Conservation (phyloP, 2,329 filamentous ascomycete species). For the Phyllosticta citrichinensis region DNA sequence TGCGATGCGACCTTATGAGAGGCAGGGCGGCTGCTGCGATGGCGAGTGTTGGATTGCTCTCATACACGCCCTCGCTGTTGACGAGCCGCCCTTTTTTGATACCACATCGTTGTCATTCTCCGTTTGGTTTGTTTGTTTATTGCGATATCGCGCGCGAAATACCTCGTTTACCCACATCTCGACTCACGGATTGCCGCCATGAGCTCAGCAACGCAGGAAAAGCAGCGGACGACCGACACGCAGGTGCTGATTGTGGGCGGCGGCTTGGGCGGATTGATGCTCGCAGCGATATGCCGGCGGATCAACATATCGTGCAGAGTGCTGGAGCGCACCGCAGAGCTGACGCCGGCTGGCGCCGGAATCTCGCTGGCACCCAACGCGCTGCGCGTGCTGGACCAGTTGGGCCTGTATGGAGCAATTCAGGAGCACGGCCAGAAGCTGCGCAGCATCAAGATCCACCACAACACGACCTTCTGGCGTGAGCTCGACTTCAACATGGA, state of each 20-base stretch:
- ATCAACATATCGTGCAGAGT: slow-evolving; percentile 15
- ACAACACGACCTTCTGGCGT: not conserved
- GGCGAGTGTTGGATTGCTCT: too few species aligned
- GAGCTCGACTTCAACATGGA: not conserved
- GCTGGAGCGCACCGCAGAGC: slow-evolving; percentile 15
- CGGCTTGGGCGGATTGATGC: slow-evolving; percentile 12
- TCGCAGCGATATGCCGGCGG: slow-evolving; percentile 14
- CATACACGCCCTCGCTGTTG: too few species aligned
- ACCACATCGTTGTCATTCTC: too few species aligned
- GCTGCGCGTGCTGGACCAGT: slow-evolving; percentile 9
- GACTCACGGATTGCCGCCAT: not conserved
- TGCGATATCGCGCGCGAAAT: too few species aligned
- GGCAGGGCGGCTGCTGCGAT: too few species aligned
- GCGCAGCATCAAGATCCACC: not conserved
- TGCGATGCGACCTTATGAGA: too few species aligned
- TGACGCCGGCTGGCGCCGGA: slow-evolving; percentile 15
- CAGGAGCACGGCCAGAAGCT: not conserved
- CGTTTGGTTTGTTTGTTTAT: too few species aligned
- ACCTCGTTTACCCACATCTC: not conserved
- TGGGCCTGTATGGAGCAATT: slow-evolving; percentile 4
- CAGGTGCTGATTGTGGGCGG: slow-evolving; percentile 10
- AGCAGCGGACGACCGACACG: not conserved
- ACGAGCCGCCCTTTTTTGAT: too few species aligned
- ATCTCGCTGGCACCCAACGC: slow-evolving; percentile 14
- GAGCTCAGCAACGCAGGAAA: not conserved